Evolutionary conservation across 495 filamentous ascomycete genomes (phyloP), one percentile per base, ranked within the genome.

Genomic region (Tricharina praecox): DNA sequence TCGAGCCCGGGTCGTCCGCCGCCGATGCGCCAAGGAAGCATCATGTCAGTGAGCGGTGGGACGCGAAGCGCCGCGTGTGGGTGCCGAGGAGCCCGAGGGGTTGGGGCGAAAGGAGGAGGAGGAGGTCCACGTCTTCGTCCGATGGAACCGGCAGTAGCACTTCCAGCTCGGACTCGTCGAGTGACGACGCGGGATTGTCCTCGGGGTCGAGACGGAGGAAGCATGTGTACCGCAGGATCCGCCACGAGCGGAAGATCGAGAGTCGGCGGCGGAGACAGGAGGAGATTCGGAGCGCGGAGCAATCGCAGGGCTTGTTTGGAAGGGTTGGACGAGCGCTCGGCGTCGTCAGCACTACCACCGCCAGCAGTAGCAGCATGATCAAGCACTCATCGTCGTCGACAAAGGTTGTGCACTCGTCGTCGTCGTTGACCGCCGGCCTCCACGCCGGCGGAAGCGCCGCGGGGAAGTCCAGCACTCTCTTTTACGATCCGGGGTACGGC

Each of bases 11-110:
- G 4, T 71, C 74, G 2, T 68, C 64, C 23, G 68, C 71, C n/a
- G 48, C 60, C 24, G 67, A 82, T 55, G 79, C 79, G 2, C 79
- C 79, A 30, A 67, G 79, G 50, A 74, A 70, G 49, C 79, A 84
- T 56, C 63, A 77, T 50, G 74, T 76, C 57, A 49, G 63, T 16
- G 54, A 59, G 43, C 39, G 25, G 16, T 59, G 55, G 55, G 45
- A 40, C 23, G 20, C 43, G 20, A 50, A 43, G 10, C 42, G 45
- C 15, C 48, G 54, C 3, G 48, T 49, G 38, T 44, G 54, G n/a
- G 40, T 52, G 39, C 28, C 4, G 46, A 57, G 38, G 38, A 33
- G 20, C 28, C 56, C 45, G n/a, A 36, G 34, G 2, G 20, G 45
- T 25, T 57, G 57, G 16, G 13, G 13, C 3, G 10, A 5, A 10